Percentiles rank a stretch among this genome's conserved stretches.
Evolutionary conservation across 2,329 filamentous ascomycete species (phyloP).

Genomic region (Fusarium floridanum): DNA sequence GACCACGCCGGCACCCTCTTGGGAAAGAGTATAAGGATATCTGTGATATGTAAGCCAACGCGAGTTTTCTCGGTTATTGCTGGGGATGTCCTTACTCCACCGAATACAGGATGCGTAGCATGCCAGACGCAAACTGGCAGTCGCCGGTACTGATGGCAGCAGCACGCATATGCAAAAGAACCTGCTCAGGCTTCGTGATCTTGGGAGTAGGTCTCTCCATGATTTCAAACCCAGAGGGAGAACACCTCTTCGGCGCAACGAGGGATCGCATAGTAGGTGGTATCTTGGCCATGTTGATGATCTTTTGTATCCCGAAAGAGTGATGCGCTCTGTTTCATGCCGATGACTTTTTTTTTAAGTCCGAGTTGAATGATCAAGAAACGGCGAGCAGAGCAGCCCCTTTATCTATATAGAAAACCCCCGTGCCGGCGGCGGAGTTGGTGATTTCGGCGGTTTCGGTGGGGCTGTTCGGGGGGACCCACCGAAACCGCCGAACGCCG

Average conservation of each 20-base stretch:
- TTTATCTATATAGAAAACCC: slow-evolving; percentile 27
- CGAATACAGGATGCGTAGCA: slow-evolving; percentile 41
- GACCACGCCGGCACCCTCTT: slow-evolving; percentile 52
- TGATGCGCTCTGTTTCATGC: background rate
- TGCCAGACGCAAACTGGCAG: slow-evolving; percentile 47
- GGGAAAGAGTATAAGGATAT: slow-evolving; percentile 44
- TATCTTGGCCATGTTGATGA: slow-evolving; percentile 46
- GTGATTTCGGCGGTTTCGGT: slow-evolving; percentile 36
- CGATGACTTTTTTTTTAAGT: background rate
- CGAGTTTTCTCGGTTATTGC: background rate
- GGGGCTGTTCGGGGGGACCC: slow-evolving; percentile 24
- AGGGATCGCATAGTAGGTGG: slow-evolving; percentile 60
- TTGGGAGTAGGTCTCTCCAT: slow-evolving; percentile 57
- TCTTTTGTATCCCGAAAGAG: no score
- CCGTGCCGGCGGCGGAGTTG: slow-evolving; percentile 27
- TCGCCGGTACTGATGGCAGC: slow-evolving; percentile 54
- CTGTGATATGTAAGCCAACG: slow-evolving; percentile 1
- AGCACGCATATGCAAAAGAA: slow-evolving; percentile 58
- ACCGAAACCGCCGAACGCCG: slow-evolving; percentile 46
- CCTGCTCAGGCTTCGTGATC: slow-evolving; percentile 58
- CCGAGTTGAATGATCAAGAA: background rate
- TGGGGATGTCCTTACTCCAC: slow-evolving; percentile 43
- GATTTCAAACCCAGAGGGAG: slow-evolving; percentile 56
- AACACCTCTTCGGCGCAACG: slow-evolving; percentile 55
- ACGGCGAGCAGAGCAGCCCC: background rate